Base-by-base conservation (phyloP, 805 yeast genomes). In the Cyberlindnera misumaiensis region DNA sequence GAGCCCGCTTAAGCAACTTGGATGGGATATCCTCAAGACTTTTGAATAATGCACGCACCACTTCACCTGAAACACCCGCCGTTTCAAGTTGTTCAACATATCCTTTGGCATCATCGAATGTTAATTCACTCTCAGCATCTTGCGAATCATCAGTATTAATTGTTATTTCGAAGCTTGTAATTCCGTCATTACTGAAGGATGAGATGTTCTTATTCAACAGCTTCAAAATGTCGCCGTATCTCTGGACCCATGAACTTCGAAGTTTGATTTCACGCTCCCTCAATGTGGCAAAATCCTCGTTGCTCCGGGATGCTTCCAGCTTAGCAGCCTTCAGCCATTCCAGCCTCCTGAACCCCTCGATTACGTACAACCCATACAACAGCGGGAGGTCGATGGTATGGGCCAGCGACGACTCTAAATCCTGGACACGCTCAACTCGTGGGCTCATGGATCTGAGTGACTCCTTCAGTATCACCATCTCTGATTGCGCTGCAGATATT, bases 301-400 rank as follows among this genome's bases (percentile, higher is more conserved):
- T 66, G 0, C 77, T 59, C 36, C 67, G 69, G 25, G 51, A 35
- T 1, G 54, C 46, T 13, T 52, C 41, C 11, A 36, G 22, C 28
- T 54, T 50, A n/a, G 61, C 38, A 28, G 58, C 48, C 11, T 41
- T 53, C 53, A 53, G 59, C 83, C 87, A 80, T 46, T 73, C 74
- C 34, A 63, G 60, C 47, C 82, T 73, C 36, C 86, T 64, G 36
- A 80, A 61, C 32, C 63, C 67, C 46, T 83, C 89, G 34, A 83
- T 68, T 3, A 81, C 44, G 56, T 76, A 71, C n/a, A 81, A 63
- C 1, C 93, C 93, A 54, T 83, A 81, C 1, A 83, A 58, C 11
- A 83, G 53, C 0, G 95, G 95, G 20, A 84, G 53, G 53, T 84
- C 93, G 11, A 75, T 66, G 1, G 81, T 75, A 26, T 57, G 57